These are phyloP conservation scores for Triangularia setosa DNA, from an alignment of 2,329 filamentous ascomycete species.

Conservation along the genomic window DNA sequence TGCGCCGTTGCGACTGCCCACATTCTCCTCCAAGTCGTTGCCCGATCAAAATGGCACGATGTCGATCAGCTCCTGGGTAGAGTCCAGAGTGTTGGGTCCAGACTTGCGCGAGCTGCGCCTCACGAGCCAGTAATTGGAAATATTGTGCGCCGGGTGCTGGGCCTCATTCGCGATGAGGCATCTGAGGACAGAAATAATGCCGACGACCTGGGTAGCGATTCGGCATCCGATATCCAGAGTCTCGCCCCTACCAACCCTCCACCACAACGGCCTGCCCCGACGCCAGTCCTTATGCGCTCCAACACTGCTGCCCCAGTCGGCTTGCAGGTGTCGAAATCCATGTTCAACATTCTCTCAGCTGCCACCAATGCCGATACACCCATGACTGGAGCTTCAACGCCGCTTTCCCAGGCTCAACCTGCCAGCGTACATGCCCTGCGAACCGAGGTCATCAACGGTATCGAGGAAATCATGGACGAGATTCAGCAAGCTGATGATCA, in stretches of 20 bases:
- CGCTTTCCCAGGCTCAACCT: slow-evolving; percentile 34
- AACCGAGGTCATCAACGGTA: slow-evolving; percentile 88
- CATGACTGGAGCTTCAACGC: slow-evolving; percentile 38
- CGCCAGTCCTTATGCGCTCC: slow-evolving; percentile 37
- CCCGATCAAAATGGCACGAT: slow-evolving; percentile 72
- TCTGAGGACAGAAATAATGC: slow-evolving; percentile 71
- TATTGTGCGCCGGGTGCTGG: slow-evolving; percentile 84
- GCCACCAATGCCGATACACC: slow-evolving; percentile 48
- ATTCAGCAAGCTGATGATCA: slow-evolving; percentile 89
- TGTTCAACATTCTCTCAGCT: slow-evolving; percentile 84
- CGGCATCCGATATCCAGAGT: slow-evolving; percentile 44
- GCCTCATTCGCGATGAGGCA: slow-evolving; percentile 86
- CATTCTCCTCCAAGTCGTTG: slow-evolving; percentile 81
- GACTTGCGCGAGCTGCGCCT: slow-evolving; percentile 78
- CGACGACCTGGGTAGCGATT: slow-evolving; percentile 51
- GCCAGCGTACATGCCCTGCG: slow-evolving; percentile 66
- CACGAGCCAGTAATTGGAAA: slow-evolving; percentile 91
- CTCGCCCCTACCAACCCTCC: slow-evolving; percentile 18
- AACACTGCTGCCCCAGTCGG: slow-evolving; percentile 61
- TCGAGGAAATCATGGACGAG: slow-evolving; percentile 94
- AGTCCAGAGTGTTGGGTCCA: slow-evolving; percentile 73
- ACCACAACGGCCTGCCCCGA: slow-evolving; percentile 22
- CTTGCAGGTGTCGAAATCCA: slow-evolving; percentile 66
- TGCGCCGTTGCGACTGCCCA: slow-evolving; percentile 90
- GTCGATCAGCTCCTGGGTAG: slow-evolving; percentile 74